Evolutionary conservation across 176 grass and related monocot species (phyloP).

Genomic region (Phoenix dactylifera): DNA sequence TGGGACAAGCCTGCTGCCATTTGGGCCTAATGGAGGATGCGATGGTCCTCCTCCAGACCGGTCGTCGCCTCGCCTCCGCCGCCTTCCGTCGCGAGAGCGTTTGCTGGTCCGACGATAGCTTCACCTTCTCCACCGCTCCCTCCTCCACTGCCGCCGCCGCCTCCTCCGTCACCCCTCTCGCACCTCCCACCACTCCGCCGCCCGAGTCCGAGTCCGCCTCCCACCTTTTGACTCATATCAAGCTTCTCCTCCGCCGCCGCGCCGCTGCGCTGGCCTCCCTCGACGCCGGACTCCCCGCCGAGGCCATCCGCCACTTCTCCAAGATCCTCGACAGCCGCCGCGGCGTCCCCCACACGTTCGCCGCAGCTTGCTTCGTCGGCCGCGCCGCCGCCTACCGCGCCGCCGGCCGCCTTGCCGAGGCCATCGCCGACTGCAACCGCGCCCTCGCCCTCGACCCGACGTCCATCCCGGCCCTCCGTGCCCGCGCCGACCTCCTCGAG

Average conservation of each 20-base stretch:
- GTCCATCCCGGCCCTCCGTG: constrained; percentile 72
- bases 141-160: not conserved
- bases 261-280: constrained; percentile 74
- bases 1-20: constrained; percentile 81
- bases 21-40: constrained; percentile 91
- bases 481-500: constrained; percentile 67
- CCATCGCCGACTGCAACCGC: constrained; percentile 83
- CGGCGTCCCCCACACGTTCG: constrained; percentile 58
- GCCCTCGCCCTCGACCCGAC: constrained; percentile 71
- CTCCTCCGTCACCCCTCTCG: constrained; percentile 11
- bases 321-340: constrained; percentile 79
- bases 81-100: constrained; percentile 92
- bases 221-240: constrained; percentile 64
- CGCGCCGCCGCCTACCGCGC: constrained; percentile 58
- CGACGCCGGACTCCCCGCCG: constrained; percentile 60
- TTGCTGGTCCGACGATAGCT: constrained; percentile 84
- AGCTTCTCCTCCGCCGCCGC: constrained; percentile 75
- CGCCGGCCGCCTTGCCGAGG: constrained; percentile 47
- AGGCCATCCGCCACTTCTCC: constrained; percentile 74
- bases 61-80: constrained; percentile 65
- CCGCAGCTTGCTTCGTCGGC: constrained; percentile 71
- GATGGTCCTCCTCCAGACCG: constrained; percentile 78
- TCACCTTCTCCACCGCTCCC: constrained; percentile 21
- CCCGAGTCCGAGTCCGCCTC: constrained; percentile 57
- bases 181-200: constrained; percentile 1